Base-by-base conservation (phyloP, 1,284 basidiomycete species). In the Tylopilus sp. region DNA sequence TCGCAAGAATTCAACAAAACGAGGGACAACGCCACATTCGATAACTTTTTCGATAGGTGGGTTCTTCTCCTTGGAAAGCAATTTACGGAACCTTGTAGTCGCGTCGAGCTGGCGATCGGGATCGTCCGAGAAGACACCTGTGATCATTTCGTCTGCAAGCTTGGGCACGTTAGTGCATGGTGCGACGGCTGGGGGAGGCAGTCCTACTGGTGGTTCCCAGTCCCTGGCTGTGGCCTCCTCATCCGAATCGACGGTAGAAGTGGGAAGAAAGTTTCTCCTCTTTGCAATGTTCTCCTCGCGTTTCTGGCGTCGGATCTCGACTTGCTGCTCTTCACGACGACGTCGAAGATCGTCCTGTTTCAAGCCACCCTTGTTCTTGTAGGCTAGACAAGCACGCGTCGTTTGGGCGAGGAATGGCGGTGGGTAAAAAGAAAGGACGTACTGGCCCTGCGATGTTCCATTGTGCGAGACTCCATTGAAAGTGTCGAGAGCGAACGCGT, bases 11-110 rank as follows among this genome's bases (percentile, higher is more conserved):
- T 97, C 86, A 52, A 99, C 97, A 61, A 99, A 99, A 53, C 96
- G 91, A 52, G 93, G 90, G 31, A 99, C 93, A 46, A 99, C 96
- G 53, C 92, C 91, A 71, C 94, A 97, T 63, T 94, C 92, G 69
- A 99, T 99, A 59, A 99, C 97, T 65, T 87, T 86, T 71, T 99
- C 97, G 69, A 99, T 99, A n/a, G 96, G 96, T 33, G 96, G 96
- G 70, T 98, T 99, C 78, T 95, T 96, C 77, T 99, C 96, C 78
- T 99, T 99, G 59, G 96, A 98, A 52, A 99, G 83, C 40, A 97
- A 78, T 69, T 99, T 99, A 66, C 97, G 86, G 81, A 99, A 99
- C 75, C 93, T 97, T 63, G 86, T 89, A 23, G 95, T 98, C 60
- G 94, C 89, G 69, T 97, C 94, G 54, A 97, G 78, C 72, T 98